These are phyloP conservation scores for Pueraria montana DNA, from an alignment of 306 rosid species.

Conservation along the genomic window DNA sequence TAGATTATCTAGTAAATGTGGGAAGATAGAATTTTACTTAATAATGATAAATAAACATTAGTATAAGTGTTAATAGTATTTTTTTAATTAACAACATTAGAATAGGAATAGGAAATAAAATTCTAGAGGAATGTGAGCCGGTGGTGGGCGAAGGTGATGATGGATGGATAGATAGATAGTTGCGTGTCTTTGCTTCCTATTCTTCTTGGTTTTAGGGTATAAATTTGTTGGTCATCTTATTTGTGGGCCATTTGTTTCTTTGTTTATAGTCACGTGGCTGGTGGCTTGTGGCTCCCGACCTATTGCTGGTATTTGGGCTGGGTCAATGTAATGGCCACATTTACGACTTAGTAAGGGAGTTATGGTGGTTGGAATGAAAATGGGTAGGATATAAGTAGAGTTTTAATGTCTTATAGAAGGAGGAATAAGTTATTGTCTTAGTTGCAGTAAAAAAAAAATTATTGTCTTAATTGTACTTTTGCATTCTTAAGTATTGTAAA, in stretches of 20 bases:
- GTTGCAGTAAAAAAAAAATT: no score
- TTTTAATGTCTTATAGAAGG: no score
- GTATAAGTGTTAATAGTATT: background rate
- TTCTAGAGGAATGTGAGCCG: conserved; percentile 24
- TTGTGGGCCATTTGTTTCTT: conserved; percentile 30
- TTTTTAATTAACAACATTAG: background rate
- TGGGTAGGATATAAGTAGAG: no score
- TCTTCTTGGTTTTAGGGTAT: conserved; percentile 26
- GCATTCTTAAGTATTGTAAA: no score
- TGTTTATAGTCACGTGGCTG: conserved; percentile 3
- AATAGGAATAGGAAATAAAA: background rate
- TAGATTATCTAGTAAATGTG: background rate
- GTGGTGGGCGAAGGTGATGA: background rate
- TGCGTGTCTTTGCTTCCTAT: conserved; percentile 28
- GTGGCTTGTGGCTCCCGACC: background rate
- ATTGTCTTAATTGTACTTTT: no score
- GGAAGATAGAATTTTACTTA: background rate
- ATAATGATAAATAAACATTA: background rate
- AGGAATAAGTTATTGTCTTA: no score
- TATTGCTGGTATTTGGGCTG: background rate
- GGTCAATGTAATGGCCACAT: background rate
- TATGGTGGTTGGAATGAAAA: background rate
- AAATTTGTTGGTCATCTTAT: background rate
- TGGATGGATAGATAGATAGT: background rate
- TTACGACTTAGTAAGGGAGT: background rate